Percentiles rank a stretch among this genome's conserved stretches.
phyloP scores from a whole-genome alignment of 768 basidiomycete species.

The Pisolithus albus region DNA sequence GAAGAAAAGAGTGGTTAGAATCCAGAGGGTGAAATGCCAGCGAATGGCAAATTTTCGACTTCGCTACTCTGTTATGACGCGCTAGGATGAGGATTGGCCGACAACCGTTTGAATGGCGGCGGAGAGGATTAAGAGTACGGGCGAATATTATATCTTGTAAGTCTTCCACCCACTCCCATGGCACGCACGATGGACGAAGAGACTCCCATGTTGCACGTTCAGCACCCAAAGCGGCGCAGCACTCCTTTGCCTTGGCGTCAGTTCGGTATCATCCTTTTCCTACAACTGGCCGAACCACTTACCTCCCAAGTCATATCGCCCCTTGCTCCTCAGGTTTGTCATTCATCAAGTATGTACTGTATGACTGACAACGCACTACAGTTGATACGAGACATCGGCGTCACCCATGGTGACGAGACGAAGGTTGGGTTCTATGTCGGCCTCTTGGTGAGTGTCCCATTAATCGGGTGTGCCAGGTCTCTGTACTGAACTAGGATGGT shows the following conservation, averaged over 20 bases:
- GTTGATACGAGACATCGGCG: slow-evolving; percentile 9
- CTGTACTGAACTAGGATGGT: too few relatives aligned
- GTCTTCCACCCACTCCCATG: slow-evolving; percentile 16
- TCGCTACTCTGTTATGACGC: too few relatives aligned
- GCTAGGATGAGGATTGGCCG: too few relatives aligned
- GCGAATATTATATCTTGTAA: slow-evolving; percentile 3
- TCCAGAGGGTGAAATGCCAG: too few relatives aligned
- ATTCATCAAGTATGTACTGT: not conserved
- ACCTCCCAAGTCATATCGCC: slow-evolving; percentile 73
- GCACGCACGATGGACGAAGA: slow-evolving; percentile 43
- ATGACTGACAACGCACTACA: not conserved
- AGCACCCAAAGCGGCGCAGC: slow-evolving; percentile 12
- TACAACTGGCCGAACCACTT: slow-evolving; percentile 68
- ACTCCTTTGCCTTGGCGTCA: not conserved
- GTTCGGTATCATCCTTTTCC: not conserved
- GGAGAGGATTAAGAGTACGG: too few relatives aligned
- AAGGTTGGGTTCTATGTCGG: slow-evolving; percentile 39
- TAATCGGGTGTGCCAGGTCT: too few relatives aligned
- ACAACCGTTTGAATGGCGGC: too few relatives aligned
- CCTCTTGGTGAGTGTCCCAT: slow-evolving; percentile 22
- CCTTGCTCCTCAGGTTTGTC: slow-evolving; percentile 63
- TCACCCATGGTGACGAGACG: slow-evolving; percentile 35
- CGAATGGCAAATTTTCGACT: too few relatives aligned
- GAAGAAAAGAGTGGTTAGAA: too few relatives aligned
- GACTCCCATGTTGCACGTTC: slow-evolving; percentile 34